Conservation (phyloP, 1,284 basidiomycete species). For the Trametes hirsuta region DNA sequence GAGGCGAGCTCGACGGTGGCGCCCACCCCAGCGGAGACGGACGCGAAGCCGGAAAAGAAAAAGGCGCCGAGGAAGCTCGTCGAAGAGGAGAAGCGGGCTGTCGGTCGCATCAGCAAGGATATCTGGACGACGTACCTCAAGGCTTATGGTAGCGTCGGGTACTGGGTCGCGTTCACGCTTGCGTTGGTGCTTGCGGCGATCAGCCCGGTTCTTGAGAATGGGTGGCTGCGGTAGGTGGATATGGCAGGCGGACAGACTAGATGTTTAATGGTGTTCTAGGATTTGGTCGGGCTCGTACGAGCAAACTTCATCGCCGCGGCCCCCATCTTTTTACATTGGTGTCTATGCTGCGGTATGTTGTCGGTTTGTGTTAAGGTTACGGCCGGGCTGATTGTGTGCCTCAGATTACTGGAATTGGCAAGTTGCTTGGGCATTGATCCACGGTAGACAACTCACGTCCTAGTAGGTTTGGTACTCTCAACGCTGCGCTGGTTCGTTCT, state of each 20-base stretch:
- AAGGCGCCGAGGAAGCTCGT: slow-evolving; percentile 84
- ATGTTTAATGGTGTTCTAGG: slow-evolving; percentile 36
- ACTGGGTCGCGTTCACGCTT: slow-evolving; percentile 73
- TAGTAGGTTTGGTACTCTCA: slow-evolving; percentile 60
- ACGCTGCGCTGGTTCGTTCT: slow-evolving; percentile 72
- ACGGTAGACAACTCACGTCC: not conserved
- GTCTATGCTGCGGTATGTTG: slow-evolving; percentile 70
- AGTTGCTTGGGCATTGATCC: slow-evolving; percentile 35
- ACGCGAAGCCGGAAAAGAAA: slow-evolving; percentile 50
- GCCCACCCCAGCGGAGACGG: slow-evolving; percentile 37
- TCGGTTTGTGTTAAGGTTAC: not conserved
- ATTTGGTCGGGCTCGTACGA: slow-evolving; percentile 65
- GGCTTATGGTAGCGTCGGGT: slow-evolving; percentile 67
- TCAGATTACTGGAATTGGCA: slow-evolving; percentile 20
- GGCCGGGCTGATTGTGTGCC: not conserved
- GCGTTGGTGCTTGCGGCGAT: slow-evolving; percentile 67
- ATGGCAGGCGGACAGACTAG: no score
- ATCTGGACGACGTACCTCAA: slow-evolving; percentile 85
- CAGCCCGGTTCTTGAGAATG: slow-evolving; percentile 81
- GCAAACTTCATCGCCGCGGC: slow-evolving; percentile 43
- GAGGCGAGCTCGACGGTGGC: slow-evolving; percentile 56
- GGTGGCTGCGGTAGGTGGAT: slow-evolving; percentile 70
- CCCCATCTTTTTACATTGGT: slow-evolving; percentile 73
- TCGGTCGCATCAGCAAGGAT: slow-evolving; percentile 76
- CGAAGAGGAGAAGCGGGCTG: slow-evolving; percentile 89